Percentiles rank a stretch among this genome's conserved stretches.
These are phyloP conservation scores for Cercospora sp. DNA, from an alignment of 2,329 filamentous ascomycete species.

Conservation along the genomic window DNA sequence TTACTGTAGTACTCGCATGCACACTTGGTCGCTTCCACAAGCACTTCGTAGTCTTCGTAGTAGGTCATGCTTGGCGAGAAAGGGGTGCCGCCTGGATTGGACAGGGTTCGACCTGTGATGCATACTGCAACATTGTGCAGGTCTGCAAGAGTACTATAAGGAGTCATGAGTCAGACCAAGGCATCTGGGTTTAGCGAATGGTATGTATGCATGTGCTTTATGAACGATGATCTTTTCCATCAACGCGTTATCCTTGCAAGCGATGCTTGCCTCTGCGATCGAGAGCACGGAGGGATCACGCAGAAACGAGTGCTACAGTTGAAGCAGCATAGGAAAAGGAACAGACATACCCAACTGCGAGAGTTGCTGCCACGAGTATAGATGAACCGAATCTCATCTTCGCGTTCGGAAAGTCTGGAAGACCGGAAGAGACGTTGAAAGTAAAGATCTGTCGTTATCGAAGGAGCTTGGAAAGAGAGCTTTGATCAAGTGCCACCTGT, in stretches of 20 bases:
- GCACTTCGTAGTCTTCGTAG: slow-evolving; percentile 10
- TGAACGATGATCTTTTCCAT: no score
- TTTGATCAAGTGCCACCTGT: no score
- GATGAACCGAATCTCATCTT: not conserved
- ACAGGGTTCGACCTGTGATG: slow-evolving; percentile 1
- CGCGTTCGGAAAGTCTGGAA: no score
- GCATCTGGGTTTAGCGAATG: no score
- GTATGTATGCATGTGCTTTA: no score
- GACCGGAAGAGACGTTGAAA: no score
- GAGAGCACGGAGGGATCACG: no score
- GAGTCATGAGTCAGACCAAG: not conserved
- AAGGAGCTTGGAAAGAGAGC: no score
- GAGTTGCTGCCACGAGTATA: not conserved
- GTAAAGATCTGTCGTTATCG: no score
- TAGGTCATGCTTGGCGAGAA: slow-evolving; percentile 1
- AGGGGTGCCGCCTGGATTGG: not conserved
- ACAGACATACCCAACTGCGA: slow-evolving; percentile 11
- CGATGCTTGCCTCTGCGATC: no score
- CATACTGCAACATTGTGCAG: slow-evolving; percentile 13
- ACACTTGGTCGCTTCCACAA: slow-evolving; percentile 2
- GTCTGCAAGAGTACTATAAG: not conserved
- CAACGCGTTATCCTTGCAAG: no score
- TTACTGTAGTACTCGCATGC: slow-evolving; percentile 14
- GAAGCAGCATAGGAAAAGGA: not conserved
- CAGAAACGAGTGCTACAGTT: no score